Percentiles rank a stretch among this genome's conserved stretches.
These are phyloP conservation scores for Yamadazyma diddensiae DNA, from an alignment of 1,139 yeast species.

Conservation along the genomic window DNA sequence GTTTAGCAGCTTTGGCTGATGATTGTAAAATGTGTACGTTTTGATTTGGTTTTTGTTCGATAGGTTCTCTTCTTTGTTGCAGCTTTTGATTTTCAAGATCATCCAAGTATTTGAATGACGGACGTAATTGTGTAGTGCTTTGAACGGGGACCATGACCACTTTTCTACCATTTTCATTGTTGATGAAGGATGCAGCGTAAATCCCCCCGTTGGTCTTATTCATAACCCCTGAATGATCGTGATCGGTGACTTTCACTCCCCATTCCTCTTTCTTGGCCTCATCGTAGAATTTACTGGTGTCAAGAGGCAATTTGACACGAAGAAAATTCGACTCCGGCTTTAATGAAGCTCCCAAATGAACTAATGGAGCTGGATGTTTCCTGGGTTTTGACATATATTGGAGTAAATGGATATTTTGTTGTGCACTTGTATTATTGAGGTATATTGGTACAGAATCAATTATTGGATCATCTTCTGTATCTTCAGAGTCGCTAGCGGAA, in stretches of 20 bases:
- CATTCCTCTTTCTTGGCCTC: constrained; percentile 59
- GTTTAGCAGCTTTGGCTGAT: constrained; percentile 47
- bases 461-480: constrained; percentile 78
- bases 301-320: constrained; percentile 72
- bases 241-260: constrained; percentile 55
- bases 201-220: constrained; percentile 52
- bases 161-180: constrained; percentile 25
- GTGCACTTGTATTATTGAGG: constrained; percentile 21
- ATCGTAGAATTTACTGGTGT: constrained; percentile 64
- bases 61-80: constrained; percentile 23
- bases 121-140: constrained; percentile 74
- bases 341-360: constrained; percentile 42
- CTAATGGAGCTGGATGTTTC: constrained; percentile 36
- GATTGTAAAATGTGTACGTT: constrained; percentile 47
- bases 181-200: constrained; percentile 33
- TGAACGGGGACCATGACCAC: constrained; percentile 66
- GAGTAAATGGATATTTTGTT: constrained; percentile 34
- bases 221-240: constrained; percentile 68
- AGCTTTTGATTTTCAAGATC: constrained; percentile 32
- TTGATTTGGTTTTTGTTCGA: constrained; percentile 20
- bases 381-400: constrained; percentile 77
- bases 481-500: constrained; percentile 8
- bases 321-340: constrained; percentile 57
- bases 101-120: constrained; percentile 77
- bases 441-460: constrained; percentile 71